Evolutionary conservation across 108 stramenopile species (phyloP), one percentile per base, ranked within the genome.

Genomic region (Nitzschia sp.): DNA sequence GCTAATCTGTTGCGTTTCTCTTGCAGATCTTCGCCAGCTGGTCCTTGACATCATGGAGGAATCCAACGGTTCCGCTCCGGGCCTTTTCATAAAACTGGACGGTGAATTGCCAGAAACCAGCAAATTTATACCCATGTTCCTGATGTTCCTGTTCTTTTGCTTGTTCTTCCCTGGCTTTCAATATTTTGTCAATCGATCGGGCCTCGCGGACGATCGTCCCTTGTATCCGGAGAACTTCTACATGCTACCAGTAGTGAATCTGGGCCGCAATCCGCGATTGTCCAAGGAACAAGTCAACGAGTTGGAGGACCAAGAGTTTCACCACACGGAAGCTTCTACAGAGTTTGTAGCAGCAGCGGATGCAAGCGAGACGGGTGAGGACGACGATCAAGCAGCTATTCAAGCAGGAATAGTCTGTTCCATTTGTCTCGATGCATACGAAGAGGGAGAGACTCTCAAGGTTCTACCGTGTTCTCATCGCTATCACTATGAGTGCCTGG

Each of bases 381-480:
- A 29, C n/a, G 29, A 26, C 7, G 65, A 40, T 12, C 26, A 51
- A 8, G 46, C 19, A 2, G 34, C 8, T 40, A 39, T 39, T 19
- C 44, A 44, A 22, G 46, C 39, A 29, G 65, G 12, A 10, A 17
- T 37, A 22, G 51, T 51, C 46, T 97, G 96, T 81, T 83, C 92
- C 22, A 89, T 97, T 51, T 97, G 96, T 58, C 57, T 97, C 14
- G 94, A 93, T 38, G 95, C 94, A 51, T 94, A 91, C 70, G 84
- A 91, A 66, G 56, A 81, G 15, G 82, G 79, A 8, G 90, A 91
- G 29, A 73, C 66, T 24, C 51, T 70, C 2, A 67, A 85, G 43
- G 72, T 87, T n/a, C 58, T 97, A 39, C 93, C 94, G 0, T 97
- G 96, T 67, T 63, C 73, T 6, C 96, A 97, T 72, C 52, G 73